Evolutionary conservation across 1,284 basidiomycete genomes (phyloP).

Genomic region (Limonomyces culmigenus): DNA sequence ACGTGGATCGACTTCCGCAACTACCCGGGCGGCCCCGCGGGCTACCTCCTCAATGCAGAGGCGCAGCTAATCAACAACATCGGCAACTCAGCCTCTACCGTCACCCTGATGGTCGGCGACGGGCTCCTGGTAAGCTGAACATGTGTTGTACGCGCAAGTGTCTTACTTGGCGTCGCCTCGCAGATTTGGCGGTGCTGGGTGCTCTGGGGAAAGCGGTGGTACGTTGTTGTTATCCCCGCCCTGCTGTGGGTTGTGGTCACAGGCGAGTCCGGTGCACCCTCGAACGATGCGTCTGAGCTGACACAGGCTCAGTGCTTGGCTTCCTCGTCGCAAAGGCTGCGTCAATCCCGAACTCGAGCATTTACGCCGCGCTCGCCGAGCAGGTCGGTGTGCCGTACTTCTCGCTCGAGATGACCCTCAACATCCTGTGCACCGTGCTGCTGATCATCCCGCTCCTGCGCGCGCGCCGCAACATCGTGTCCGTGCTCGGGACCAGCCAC

Average conservation of each 20-base stretch:
- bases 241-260: slow-evolving; percentile 12
- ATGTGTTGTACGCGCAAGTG: background rate
- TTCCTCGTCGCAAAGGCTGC: slow-evolving; percentile 10
- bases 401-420: slow-evolving; percentile 9
- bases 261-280: slow-evolving; percentile 8
- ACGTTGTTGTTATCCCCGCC: slow-evolving; percentile 9
- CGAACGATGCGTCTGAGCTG: background rate
- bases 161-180: background rate
- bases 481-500: slow-evolving; percentile 6
- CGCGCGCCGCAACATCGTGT: slow-evolving; percentile 5
- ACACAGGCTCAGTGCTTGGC: slow-evolving; percentile 4
- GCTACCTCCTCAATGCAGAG: slow-evolving; percentile 9
- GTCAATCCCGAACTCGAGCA: slow-evolving; percentile 8
- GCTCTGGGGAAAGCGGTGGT: slow-evolving; percentile 11
- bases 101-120: slow-evolving; percentile 13
- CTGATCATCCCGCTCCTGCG: slow-evolving; percentile 9
- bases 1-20: slow-evolving; percentile 14
- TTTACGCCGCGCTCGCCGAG: slow-evolving; percentile 7
- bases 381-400: slow-evolving; percentile 12
- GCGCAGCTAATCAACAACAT: slow-evolving; percentile 12
- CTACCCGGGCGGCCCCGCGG: slow-evolving; percentile 11
- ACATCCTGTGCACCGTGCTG: slow-evolving; percentile 10
- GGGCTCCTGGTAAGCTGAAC: slow-evolving; percentile 11
- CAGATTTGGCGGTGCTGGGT: slow-evolving; percentile 16
- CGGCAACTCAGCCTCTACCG: slow-evolving; percentile 11